These are phyloP conservation scores for Ceriops zippeliana DNA, from an alignment of 345 rosid species.

Conservation along the genomic window DNA sequence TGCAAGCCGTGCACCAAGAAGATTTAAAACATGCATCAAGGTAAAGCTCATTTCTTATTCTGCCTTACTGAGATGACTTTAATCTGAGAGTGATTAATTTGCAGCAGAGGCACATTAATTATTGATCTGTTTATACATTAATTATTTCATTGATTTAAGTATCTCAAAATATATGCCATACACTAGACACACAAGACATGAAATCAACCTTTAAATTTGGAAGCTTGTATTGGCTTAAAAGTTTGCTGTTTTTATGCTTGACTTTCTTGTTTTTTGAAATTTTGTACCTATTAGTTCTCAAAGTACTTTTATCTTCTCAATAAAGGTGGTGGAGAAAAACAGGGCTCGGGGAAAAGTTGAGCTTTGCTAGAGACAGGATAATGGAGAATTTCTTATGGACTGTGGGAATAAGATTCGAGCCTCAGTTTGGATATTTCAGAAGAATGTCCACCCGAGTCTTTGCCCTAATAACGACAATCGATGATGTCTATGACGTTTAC, in stretches of 20 bases:
- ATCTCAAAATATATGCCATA: no score
- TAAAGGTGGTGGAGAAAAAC: slow-evolving; percentile 39
- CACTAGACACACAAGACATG: no score
- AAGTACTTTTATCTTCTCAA: no score
- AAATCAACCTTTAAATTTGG: no score
- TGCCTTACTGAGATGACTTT: no score
- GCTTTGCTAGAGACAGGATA: slow-evolving; percentile 39
- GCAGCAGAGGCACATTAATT: no score
- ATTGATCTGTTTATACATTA: no score
- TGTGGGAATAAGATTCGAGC: slow-evolving; percentile 26
- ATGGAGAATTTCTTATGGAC: slow-evolving; percentile 37
- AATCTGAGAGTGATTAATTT: no score
- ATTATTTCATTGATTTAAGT: no score
- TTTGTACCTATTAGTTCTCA: no score
- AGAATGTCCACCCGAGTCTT: slow-evolving; percentile 20
- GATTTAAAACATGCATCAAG: slow-evolving; percentile 35
- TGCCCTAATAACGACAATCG: slow-evolving; percentile 23
- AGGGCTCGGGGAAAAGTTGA: slow-evolving; percentile 21
- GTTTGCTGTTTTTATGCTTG: neutral
- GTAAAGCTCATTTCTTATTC: slow-evolving; percentile 13
- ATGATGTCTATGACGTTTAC: slow-evolving; percentile 45
- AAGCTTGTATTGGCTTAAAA: no score
- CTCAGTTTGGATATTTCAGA: slow-evolving; percentile 26
- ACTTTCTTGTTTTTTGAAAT: neutral
- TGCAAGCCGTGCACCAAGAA: slow-evolving; percentile 38